Percentiles rank a stretch among this genome's conserved stretches.
Conservation (phyloP, 805 yeast genomes). For the Ogataea methanolica region DNA sequence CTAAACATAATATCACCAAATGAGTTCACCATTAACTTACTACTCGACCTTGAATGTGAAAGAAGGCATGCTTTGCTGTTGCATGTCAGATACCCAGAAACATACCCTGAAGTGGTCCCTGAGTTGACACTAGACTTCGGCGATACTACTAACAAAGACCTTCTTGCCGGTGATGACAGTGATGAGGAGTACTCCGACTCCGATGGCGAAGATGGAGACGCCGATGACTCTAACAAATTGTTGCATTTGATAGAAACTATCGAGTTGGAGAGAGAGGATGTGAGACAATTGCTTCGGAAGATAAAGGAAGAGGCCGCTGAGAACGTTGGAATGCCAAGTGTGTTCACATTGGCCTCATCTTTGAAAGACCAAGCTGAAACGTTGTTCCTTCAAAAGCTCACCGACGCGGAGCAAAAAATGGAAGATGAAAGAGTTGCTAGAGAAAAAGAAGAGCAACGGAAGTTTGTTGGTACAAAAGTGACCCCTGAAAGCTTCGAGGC, state of each 20-base stretch:
- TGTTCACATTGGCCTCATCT: conserved; percentile 72
- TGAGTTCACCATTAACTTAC: conserved; percentile 53
- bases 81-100: conserved; percentile 66
- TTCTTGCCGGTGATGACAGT: conserved; percentile 32
- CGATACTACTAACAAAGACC: conserved; percentile 18
- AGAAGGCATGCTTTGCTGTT: conserved; percentile 52
- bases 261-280: conserved; percentile 49
- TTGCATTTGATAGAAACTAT: conserved; percentile 54
- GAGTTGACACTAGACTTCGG: conserved; percentile 38
- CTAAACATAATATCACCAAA: conserved; percentile 42
- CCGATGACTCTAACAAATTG: conserved; percentile 33
- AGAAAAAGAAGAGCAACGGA: conserved; percentile 82
- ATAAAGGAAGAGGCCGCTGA: conserved; percentile 62
- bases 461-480: conserved; percentile 87
- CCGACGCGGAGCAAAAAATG: conserved; percentile 47
- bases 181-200: conserved; percentile 43
- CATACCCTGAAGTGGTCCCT: conserved; percentile 81
- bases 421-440: conserved; percentile 56
- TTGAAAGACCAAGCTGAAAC: conserved; percentile 80
- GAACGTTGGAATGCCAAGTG: conserved; percentile 86
- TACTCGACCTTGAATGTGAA: conserved; percentile 63
- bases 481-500: conserved; percentile 65
- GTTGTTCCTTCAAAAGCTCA: conserved; percentile 55
- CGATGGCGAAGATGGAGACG: conserved; percentile 38
- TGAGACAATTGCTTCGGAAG: conserved; percentile 34